Evolutionary conservation across 345 rosid species (phyloP).

Genomic region (Iberis pinnata): DNA sequence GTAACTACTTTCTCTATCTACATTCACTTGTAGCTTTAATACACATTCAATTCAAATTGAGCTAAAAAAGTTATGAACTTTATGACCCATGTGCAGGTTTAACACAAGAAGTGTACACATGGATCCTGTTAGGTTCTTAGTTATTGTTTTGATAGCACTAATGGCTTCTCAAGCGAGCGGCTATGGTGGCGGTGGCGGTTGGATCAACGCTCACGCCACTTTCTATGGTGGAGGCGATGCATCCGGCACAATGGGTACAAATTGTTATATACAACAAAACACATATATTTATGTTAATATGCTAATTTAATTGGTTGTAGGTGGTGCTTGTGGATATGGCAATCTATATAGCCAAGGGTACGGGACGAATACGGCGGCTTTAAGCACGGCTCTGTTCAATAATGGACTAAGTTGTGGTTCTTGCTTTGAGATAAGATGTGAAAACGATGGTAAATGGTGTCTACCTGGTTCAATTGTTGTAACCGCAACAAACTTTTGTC

Average conservation of each 20-base stretch:
- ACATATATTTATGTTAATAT: too few relatives aligned
- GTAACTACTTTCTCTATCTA: background rate
- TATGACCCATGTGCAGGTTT: slow-evolving; percentile 16
- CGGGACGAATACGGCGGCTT: slow-evolving; percentile 57
- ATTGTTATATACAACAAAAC: background rate
- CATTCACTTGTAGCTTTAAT: background rate
- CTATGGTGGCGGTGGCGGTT: slow-evolving; percentile 54
- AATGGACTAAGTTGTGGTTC: slow-evolving; percentile 58
- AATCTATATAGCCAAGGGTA: slow-evolving; percentile 56
- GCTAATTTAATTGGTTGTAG: background rate
- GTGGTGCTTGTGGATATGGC: slow-evolving; percentile 67
- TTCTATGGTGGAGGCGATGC: slow-evolving; percentile 87
- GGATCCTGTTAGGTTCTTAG: slow-evolving; percentile 7
- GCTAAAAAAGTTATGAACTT: background rate
- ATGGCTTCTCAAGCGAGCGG: slow-evolving; percentile 20
- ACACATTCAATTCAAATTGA: background rate
- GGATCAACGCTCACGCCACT: slow-evolving; percentile 87
- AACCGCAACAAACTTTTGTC: slow-evolving; percentile 62
- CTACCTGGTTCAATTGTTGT: slow-evolving; percentile 41
- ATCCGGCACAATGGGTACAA: slow-evolving; percentile 82
- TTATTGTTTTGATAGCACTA: slow-evolving; percentile 12
- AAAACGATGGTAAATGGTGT: slow-evolving; percentile 52
- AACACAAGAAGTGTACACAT: slow-evolving; percentile 13
- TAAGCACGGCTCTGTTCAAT: slow-evolving; percentile 54
- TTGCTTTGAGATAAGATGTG: slow-evolving; percentile 57